Conservation (phyloP, 441 rosid genomes). For the Populus hybrid region DNA sequence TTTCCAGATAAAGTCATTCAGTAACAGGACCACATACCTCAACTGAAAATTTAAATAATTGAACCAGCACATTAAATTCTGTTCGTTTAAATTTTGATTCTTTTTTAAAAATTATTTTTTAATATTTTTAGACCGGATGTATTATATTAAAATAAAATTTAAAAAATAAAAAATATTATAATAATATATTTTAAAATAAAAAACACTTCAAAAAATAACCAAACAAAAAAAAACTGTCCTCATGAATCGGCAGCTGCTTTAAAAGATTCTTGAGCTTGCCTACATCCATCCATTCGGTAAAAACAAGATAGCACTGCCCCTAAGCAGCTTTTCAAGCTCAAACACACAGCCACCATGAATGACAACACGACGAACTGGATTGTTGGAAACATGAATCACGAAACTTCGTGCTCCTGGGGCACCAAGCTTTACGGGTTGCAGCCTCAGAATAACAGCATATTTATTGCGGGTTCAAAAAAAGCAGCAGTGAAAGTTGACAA, state of each 20-base stretch:
- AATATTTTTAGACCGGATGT: background rate
- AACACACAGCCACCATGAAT: background rate
- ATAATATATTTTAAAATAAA: too few relatives aligned
- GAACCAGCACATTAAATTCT: background rate
- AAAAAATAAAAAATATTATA: too few relatives aligned
- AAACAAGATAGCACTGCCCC: background rate
- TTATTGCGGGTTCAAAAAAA: background rate
- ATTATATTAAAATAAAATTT: background rate
- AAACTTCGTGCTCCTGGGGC: background rate
- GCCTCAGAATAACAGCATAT: background rate
- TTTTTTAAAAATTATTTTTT: too few relatives aligned
- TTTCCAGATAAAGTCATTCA: conserved; percentile 2
- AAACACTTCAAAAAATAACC: too few relatives aligned
- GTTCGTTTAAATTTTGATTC: too few relatives aligned
- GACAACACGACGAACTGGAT: background rate
- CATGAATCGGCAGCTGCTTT: conserved; percentile 4
- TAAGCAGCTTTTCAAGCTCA: background rate
- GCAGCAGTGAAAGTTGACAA: background rate
- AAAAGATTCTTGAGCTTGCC: background rate
- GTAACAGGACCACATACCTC: conserved; percentile 13
- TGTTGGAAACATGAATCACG: background rate
- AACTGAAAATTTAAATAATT: background rate
- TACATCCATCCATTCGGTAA: background rate
- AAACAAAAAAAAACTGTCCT: background rate
- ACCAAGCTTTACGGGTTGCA: background rate